Evolutionary conservation across 2,329 filamentous ascomycete genomes (phyloP), one percentile per base, ranked within the genome.

Genomic region (Alternaria sp.): DNA sequence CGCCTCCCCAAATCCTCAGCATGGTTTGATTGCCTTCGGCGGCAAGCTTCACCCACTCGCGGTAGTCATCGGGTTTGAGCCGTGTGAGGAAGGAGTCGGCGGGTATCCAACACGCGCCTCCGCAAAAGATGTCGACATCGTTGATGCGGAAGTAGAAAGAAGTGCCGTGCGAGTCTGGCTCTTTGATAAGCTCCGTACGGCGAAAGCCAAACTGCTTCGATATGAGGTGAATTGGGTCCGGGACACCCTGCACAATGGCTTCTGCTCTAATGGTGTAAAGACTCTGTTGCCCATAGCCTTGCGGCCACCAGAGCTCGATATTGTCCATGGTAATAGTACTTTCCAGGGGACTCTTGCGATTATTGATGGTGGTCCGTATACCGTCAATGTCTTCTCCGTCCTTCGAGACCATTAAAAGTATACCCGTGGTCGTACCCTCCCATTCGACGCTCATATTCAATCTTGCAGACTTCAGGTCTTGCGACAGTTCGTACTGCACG

Each of bases 31-130:
- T 91, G 5, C 92, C 91, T 59, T 93, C 89, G 11, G 90, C 88
- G 64, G 91, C 88, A 60, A 92, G 84, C 75, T 89, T 86, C n/a
- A 94, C 83, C 92, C 92, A 95, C 67, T 91, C 88, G 63, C 86
- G 81, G 75, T 94, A 94, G 56, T 84, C 86, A 51, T 90, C 83
- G 30, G 83, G 83, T 7, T 84, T 86, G 57, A 94, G 88, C 5
- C 92, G 86, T 0, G 92, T 90, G 33, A 92, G 86, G 72, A 95
- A 93, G 70, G 87, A 93, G 74, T 95, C 92, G 1, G 91, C 92
- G 0, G 92, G 92, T 66, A 95, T 95, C 92, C 92, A 95, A 78
- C 94, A 88, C 66, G 90, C 92, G n/a, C 92, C 92, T 18, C 91
- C 92, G 63, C 90, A 93, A 79, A 93, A 95, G 2, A 95, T 82